Percentiles rank a stretch among this genome's conserved stretches.
Conservation (phyloP, 331 rosid species). For the Pyrus hybrid region DNA sequence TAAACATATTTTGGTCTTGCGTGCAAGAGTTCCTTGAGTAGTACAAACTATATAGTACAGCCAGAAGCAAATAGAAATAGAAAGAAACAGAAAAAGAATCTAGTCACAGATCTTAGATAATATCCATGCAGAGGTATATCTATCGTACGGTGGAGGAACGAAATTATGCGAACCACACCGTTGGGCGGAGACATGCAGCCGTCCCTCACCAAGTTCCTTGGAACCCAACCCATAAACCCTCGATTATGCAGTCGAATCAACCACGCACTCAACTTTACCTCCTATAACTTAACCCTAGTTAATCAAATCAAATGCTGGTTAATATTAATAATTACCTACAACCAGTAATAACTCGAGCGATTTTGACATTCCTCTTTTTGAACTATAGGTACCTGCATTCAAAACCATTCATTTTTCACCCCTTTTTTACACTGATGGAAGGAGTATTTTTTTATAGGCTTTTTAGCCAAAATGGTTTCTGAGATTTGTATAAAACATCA, state of each 20-base stretch:
- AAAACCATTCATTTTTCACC: too few species aligned
- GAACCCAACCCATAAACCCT: neutral
- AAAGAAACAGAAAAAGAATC: neutral
- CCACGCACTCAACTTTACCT: neutral
- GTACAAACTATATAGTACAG: neutral
- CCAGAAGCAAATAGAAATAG: neutral
- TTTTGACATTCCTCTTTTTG: too few species aligned
- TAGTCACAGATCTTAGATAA: neutral
- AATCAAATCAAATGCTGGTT: neutral
- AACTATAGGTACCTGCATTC: too few species aligned
- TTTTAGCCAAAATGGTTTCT: too few species aligned
- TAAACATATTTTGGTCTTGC: neutral
- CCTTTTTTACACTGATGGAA: too few species aligned
- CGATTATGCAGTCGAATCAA: neutral
- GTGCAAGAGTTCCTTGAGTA: neutral
- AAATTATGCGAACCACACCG: neutral
- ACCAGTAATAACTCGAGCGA: too few species aligned
- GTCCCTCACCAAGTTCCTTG: conserved; percentile 31
- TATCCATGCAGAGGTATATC: conserved; percentile 1
- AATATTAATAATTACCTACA: neutral
- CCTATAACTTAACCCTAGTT: conserved; percentile 23
- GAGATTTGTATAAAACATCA: too few species aligned
- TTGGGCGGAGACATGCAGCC: conserved; percentile 44
- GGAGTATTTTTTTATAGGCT: too few species aligned
- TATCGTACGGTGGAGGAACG: conserved; percentile 8